phyloP scores from a whole-genome alignment of 345 rosid genomes.

The Linum usitatissimum region DNA sequence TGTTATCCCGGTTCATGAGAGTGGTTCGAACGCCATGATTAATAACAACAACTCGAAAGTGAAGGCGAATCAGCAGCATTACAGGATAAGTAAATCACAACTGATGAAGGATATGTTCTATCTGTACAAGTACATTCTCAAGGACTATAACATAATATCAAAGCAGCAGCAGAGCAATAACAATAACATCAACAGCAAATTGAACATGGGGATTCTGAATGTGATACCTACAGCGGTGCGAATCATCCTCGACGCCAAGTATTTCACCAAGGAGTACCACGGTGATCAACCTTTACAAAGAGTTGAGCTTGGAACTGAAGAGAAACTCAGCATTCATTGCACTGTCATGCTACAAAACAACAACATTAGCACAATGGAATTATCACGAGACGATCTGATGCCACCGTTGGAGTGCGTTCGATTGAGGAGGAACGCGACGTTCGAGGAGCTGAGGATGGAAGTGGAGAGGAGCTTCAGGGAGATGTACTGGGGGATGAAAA shows the following conservation, averaged over 20 bases:
- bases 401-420: conserved; percentile 58
- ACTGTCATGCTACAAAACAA: conserved; percentile 29
- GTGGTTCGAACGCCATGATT: conserved; percentile 5
- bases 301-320: conserved; percentile 24
- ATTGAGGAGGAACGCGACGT: conserved; percentile 46
- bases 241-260: conserved; percentile 61
- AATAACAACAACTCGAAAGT: conserved; percentile 33
- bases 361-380: not conserved
- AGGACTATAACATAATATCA: conserved; percentile 35
- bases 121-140: conserved; percentile 40
- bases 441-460: conserved; percentile 48
- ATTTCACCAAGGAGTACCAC: conserved; percentile 52
- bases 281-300: conserved; percentile 17
- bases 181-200: not conserved
- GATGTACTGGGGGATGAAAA: conserved; percentile 58
- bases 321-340: conserved; percentile 44
- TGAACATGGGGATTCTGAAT: conserved; percentile 25
- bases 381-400: conserved; percentile 9
- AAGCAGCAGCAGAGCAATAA: not conserved
- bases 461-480: conserved; percentile 58
- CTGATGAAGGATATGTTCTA: conserved; percentile 52
- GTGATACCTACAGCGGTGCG: conserved; percentile 51
- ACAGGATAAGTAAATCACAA: conserved; percentile 50
- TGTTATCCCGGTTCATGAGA: conserved; percentile 30
- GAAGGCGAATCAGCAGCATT: conserved; percentile 17